Base-by-base conservation (phyloP, 352 stramenopile species). In the Globisporangium uncinulatum region DNA sequence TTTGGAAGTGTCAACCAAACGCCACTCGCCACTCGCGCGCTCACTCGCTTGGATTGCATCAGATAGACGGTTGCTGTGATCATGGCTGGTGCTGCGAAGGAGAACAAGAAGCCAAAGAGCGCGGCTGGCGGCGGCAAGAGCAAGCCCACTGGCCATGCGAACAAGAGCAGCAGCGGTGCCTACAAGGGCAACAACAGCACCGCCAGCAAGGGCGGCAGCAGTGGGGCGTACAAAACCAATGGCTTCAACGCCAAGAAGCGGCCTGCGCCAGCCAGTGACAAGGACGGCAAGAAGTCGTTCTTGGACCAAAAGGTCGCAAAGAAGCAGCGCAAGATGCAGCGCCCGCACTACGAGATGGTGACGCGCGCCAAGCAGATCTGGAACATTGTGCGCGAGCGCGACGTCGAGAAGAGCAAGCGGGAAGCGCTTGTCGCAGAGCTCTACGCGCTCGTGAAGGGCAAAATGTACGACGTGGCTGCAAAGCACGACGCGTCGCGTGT, bases 401-500 rank as follows among this genome's bases (percentile, higher is more conserved):
- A 93, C 31, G 79, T 92, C 37, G 81, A 91, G 46, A 93, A 92
- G 72, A 46, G 17, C 52, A 93, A 92, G 75, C 85, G 83, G 43
- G 83, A 79, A 34, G 78, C 85, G 54, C 79, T 97, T 14, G 89
- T 97, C 55, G 77, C 94, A 21, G 83, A 98, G 75, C 79, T 98
- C 21, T 97, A 90, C 60, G 71, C 69, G 31, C 66, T 98, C 15
- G 83, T 99, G n/a, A 83, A 92, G 64, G 92, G 89, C 51, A 98
- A 98, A 67, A 92, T 97, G 44, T 92, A 96, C 63, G 89, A 98
- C 63, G 89, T 98, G 52, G 91, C 86, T 0, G 89, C 96, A 64
- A 97, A 98, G 71, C 96, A 98, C 73, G 95, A 98, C 66, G 93
- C 94, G 2, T 97, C 87, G 59, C 86, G 96, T 44, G 92, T 97